Percentiles rank a stretch among this genome's conserved stretches.
Conservation (phyloP, 345 rosid species). For the Conringia planisiliqua region DNA sequence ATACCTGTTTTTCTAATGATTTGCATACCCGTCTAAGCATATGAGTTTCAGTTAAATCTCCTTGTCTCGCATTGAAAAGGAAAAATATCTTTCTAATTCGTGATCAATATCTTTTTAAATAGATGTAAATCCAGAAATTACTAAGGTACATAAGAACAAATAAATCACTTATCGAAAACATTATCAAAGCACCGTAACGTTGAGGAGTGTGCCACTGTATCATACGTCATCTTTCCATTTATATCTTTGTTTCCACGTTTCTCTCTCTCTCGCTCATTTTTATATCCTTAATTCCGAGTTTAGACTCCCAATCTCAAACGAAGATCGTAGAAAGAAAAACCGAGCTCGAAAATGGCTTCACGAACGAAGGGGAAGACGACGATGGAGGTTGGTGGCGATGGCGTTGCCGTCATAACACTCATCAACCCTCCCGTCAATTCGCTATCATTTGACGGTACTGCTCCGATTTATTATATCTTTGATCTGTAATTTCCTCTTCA, state of each 20-base stretch:
- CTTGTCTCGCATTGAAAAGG: no score
- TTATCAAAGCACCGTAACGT: conserved; percentile 16
- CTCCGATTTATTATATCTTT: not conserved
- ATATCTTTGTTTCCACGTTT: not conserved
- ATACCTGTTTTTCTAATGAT: no score
- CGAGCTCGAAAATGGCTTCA: conserved; percentile 32
- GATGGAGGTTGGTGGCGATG: conserved; percentile 79
- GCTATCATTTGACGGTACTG: conserved; percentile 72
- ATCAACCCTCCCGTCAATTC: conserved; percentile 91
- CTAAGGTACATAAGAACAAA: not conserved
- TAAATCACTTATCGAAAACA: conserved; percentile 8
- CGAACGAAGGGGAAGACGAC: conserved; percentile 53
- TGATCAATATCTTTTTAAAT: not conserved
- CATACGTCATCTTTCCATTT: not conserved
- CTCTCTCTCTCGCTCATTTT: not conserved
- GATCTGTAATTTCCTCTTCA: not conserved
- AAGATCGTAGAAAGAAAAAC: not conserved
- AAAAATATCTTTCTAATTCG: no score
- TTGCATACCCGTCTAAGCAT: no score
- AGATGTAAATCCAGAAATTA: no score
- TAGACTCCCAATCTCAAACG: conserved; percentile 17
- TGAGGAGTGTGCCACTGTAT: conserved; percentile 31
- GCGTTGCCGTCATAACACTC: conserved; percentile 86
- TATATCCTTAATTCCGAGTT: not conserved
- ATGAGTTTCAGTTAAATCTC: no score